phyloP scores from a whole-genome alignment of 768 basidiomycete genomes.

The Lactifluus hygrophoroides region DNA sequence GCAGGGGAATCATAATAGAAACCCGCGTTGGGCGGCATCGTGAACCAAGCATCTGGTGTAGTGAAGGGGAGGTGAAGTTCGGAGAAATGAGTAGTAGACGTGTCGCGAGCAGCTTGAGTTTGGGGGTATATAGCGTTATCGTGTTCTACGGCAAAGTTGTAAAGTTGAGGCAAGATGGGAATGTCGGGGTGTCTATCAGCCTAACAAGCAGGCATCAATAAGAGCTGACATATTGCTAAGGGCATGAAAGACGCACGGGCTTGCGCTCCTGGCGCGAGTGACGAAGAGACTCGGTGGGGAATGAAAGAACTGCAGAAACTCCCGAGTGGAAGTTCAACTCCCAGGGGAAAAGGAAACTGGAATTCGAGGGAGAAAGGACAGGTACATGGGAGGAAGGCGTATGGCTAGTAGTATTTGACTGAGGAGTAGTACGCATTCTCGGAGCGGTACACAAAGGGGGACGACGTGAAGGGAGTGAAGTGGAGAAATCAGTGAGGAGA shows the following conservation, averaged over 20 bases:
- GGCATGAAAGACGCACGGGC: conserved; percentile 1
- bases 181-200: not conserved
- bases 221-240: not conserved
- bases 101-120: not conserved
- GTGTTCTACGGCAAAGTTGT: conserved; percentile 4
- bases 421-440: not conserved
- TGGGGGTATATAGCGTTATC: not conserved
- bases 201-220: not conserved
- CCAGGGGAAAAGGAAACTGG: not conserved
- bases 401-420: not conserved
- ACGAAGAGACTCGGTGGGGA: not conserved
- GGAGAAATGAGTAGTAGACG: not conserved
- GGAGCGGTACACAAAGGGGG: not conserved
- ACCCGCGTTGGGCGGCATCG: not conserved
- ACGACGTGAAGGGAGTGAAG: not conserved
- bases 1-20: not conserved
- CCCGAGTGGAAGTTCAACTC: not conserved
- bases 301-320: not conserved
- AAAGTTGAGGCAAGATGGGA: not conserved
- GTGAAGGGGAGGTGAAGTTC: not conserved
- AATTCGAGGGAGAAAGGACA: not conserved
- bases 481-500: not conserved
- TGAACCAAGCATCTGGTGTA: not conserved
- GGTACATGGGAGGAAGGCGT: not conserved
- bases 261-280: not conserved